A percentile compares a stretch with the other conserved stretches of the same genome.
These are phyloP conservation scores for Lasiodiplodia hormozganensis DNA, from an alignment of 2,329 filamentous ascomycete species.

Conservation along the genomic window DNA sequence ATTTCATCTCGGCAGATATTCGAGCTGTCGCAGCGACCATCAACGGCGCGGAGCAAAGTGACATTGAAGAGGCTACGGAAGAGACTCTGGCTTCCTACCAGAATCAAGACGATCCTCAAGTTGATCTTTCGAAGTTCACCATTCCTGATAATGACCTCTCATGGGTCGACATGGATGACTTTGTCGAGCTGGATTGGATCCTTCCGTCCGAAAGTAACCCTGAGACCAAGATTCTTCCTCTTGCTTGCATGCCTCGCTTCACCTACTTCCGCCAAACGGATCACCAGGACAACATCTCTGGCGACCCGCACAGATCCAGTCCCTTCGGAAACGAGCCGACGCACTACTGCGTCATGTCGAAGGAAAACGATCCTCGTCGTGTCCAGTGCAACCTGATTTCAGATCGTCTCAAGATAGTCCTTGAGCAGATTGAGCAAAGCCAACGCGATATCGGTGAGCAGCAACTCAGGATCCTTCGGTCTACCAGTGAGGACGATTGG, in stretches of 20 bases:
- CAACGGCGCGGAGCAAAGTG: conserved; percentile 77
- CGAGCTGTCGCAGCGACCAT: conserved; percentile 92
- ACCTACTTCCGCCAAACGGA: conserved; percentile 98
- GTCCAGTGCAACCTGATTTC: conserved; percentile 89
- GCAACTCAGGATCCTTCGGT: conserved; percentile 66
- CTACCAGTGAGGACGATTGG: conserved; percentile 57
- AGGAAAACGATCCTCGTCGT: conserved; percentile 74
- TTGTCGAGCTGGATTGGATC: conserved; percentile 97
- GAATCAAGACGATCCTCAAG: conserved; percentile 55
- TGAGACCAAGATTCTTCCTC: conserved; percentile 89
- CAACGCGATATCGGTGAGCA: conserved; percentile 75
- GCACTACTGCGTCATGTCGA: conserved; percentile 92
- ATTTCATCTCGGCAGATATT: conserved; percentile 89
- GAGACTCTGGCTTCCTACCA: conserved; percentile 65
- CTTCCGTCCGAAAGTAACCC: conserved; percentile 88
- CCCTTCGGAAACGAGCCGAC: conserved; percentile 93
- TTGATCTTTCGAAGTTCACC: conserved; percentile 82
- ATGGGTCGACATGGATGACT: conserved; percentile 99
- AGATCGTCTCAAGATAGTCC: conserved; percentile 78
- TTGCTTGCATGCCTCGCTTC: conserved; percentile 91
- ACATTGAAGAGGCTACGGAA: conserved; percentile 72
- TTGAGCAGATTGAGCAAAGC: conserved; percentile 79
- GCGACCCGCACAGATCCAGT: conserved; percentile 83
- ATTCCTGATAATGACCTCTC: conserved; percentile 95
- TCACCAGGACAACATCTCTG: conserved; percentile 78